Evolutionary conservation across 192 early-diverging fungal species (phyloP), one percentile per base, ranked within the genome.

Genomic region (Mortierella hygrophila): DNA sequence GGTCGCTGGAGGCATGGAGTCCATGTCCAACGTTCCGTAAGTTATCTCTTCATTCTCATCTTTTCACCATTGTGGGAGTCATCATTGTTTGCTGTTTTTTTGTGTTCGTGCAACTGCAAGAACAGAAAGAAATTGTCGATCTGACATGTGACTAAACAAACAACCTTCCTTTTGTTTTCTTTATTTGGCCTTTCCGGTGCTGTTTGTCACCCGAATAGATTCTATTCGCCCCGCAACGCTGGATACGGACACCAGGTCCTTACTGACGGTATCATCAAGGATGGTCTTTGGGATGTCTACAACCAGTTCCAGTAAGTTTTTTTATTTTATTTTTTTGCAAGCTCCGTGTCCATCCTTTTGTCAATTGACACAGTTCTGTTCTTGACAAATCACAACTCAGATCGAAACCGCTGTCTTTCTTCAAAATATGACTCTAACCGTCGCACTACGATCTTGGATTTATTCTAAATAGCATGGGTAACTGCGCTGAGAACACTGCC

Each of bases 261-360:
- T 32, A 72, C 74, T 26, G 98, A 99, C 89, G 94, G 94, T 68
- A 98, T 99, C 83, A 92, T 99, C 88, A 95, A 97, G 89, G 98
- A 99, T 87, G 98, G 98, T 72, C 93, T 99, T 54, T 97, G 95
- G 95, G 98, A 99, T 89, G 96, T 94, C 70, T 99, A 98, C 93
- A 97, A 98, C 90, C 91, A 97, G 81, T 92, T 98, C 80, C 92
- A 96, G 90, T 92, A 88, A 74, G 92, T 35, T 35, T 35, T 35
- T 35, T 35, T 90, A 0, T 49, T 26, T 13, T 10, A 15, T 32
- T 35, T 10, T 21, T 21, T 52, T 52, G 29, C 60, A 65, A 65
- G 26, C 41, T 74, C 20, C 18, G 21, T 76, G 37, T 75, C 1
- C 40, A 47, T 70, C 9, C 13, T 20, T 29, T 54, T 40, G n/a